Conservation (phyloP, 805 yeast species). For the Wickerhamiella nectarea region DNA sequence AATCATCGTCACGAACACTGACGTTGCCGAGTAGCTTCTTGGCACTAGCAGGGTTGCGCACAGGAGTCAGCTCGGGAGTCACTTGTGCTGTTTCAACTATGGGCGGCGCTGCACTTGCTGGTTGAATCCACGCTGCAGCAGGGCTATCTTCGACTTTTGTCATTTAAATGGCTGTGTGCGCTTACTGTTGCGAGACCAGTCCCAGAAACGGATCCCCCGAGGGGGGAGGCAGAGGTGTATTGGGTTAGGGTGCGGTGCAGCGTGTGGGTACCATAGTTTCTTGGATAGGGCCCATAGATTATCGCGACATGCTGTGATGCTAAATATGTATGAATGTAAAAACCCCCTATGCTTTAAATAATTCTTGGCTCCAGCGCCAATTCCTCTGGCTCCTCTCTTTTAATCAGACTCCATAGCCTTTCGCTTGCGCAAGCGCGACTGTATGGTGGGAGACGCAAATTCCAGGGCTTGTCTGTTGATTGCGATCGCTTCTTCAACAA, state of each 20-base stretch:
- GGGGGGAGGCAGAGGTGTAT: too few species aligned
- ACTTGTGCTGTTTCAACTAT: background rate
- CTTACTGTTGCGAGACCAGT: too few species aligned
- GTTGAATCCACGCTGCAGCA: background rate
- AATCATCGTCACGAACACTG: background rate
- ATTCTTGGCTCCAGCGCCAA: too few species aligned
- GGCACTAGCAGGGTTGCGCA: background rate
- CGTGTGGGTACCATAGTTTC: too few species aligned
- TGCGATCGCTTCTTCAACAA: background rate
- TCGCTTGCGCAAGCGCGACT: background rate
- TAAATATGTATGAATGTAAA: too few species aligned
- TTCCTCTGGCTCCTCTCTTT: too few species aligned
- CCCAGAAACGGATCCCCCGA: too few species aligned
- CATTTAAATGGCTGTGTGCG: background rate
- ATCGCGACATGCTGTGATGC: too few species aligned
- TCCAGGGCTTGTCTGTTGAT: background rate
- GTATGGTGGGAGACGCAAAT: slow-evolving; percentile 1
- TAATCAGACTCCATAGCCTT: background rate
- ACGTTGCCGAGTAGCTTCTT: background rate
- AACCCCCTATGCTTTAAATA: too few species aligned
- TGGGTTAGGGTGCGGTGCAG: too few species aligned
- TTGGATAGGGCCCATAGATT: too few species aligned
- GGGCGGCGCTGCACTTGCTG: slow-evolving; percentile 5
- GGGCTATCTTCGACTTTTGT: background rate
- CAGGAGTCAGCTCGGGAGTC: background rate